Percentiles rank a stretch among this genome's conserved stretches.
These are phyloP conservation scores for Spizellomyces punctatus DNA, from an alignment of 192 early-diverging fungal species.

Conservation along the genomic window DNA sequence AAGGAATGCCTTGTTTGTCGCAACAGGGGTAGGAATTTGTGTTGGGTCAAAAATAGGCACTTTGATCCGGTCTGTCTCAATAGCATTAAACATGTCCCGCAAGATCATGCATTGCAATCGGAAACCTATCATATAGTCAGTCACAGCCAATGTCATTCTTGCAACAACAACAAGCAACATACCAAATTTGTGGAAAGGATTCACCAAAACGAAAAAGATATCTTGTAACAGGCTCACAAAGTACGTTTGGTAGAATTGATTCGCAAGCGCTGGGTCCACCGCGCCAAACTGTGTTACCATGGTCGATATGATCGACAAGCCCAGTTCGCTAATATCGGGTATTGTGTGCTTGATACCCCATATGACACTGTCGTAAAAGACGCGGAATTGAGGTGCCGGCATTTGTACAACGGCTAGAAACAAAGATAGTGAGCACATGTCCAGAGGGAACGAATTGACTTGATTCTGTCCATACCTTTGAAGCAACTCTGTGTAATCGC, in stretches of 20 bases:
- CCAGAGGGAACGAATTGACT: not conserved
- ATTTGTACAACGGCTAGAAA: conserved; percentile 75
- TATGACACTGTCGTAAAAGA: conserved; percentile 92
- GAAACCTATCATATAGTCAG: conserved; percentile 64
- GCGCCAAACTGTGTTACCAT: conserved; percentile 82
- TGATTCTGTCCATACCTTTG: conserved; percentile 54
- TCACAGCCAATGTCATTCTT: conserved; percentile 3
- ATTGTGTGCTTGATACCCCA: conserved; percentile 99
- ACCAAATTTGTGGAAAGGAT: conserved; percentile 97
- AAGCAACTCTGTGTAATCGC: conserved; percentile 94
- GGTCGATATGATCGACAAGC: conserved; percentile 83
- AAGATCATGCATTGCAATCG: conserved; percentile 89
- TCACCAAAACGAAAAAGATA: conserved; percentile 95
- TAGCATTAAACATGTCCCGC: conserved; percentile 85
- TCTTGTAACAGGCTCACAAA: conserved; percentile 91
- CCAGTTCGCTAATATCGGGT: conserved; percentile 94
- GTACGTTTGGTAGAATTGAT: conserved; percentile 90
- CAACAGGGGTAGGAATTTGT: conserved; percentile 68
- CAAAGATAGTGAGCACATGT: no score
- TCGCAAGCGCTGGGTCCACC: conserved; percentile 73
- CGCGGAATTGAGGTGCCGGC: conserved; percentile 82
- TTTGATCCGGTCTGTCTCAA: conserved; percentile 78
- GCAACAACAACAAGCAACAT: conserved; percentile 24
- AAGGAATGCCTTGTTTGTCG: conserved; percentile 82
- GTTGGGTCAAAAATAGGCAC: conserved; percentile 85